Evolutionary conservation across 73 alveolate genomes (phyloP), one percentile per base, ranked within the genome.

Genomic region (Urostyla sp.): DNA sequence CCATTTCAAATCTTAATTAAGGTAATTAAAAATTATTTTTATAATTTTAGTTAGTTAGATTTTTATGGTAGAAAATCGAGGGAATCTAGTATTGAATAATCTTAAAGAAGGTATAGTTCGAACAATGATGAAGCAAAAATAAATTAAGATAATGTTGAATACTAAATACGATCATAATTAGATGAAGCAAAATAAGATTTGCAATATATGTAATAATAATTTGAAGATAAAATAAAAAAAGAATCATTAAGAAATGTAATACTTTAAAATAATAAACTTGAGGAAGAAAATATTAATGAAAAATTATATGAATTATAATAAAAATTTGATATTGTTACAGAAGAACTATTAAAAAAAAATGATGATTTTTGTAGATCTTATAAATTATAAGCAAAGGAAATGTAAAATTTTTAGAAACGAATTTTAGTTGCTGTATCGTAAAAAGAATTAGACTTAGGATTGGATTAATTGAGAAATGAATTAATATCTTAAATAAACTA

Each of bases 31-130:
- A 28, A n/a, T 28, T 7, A 55, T 10, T 24, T 6, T 7, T 8
- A 13, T 4, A 38, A 40, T 2, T 48, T 7, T 49, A 48, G 69
- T 28, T 46, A 69, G 45, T 55, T 69, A 5, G 83, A 69, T 49
- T 69, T 69, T 30, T 69, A 69, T 69, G 83, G 83, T 7, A 44
- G 83, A 46, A 69, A 30, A 27, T 1, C 6, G 18, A n/a, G 79
- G 18, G 37, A 10, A 21, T 45, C 13, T 8, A 63, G 37, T 20
- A 63, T 16, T n/a, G 44, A 60, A 15, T 7, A 6, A 34, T 63
- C 79, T 54, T 27, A 69, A 69, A 27, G 26, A 24, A 6, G 83
- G 48, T 49, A 27, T 49, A 8, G 18, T 24, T 8, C 30, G 49
- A 30, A 48, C 72, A 7, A 26, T 69, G 4, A 27, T 46, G 1